Base-by-base conservation (phyloP, 192 early-diverging fungal genomes). In the Coemansia sp. region DNA sequence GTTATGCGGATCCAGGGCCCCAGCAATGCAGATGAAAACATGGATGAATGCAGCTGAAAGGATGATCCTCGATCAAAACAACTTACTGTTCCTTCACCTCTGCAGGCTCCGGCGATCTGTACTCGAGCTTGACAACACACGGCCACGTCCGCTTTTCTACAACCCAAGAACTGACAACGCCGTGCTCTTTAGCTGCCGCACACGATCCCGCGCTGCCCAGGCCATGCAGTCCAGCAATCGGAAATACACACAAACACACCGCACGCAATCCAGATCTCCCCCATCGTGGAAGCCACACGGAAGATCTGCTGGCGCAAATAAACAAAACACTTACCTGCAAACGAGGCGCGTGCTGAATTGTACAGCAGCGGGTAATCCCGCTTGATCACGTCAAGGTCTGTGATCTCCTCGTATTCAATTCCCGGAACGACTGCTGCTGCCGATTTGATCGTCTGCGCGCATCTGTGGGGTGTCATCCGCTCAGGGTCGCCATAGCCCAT, bases 401-500 rank as follows among this genome's bases (percentile, higher is more conserved):
- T 83, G 64, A 89, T 76, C 27, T 92, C 84, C 19, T 86, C 81
- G 24, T 89, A 70, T 50, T 86, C 83, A 31, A 95, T 78, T 7
- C 74, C 79, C 0, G 78, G 68, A 19, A 84, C 51, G 30, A 66
- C 68, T 50, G 85, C 78, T 65, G 92, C 91, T n/a, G 86, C 82
- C 21, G 85, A 72, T 60, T 84, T 56, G 51, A 95, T 85, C 66
- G 89, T 88, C 57, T 88, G 82, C 4, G 88, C 87, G 60, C 90
- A 88, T 23, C 79, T 84, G 64, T 87, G 83, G 17, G 94, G 94
- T 9, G 92, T 87, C 91, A 94, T 93, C n/a, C 90, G 86, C 71
- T 95, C 93, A 20, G 92, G 89, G 73, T 91, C 92, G 54, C 88
- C 89, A 54, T 88, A 89, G 61, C 92, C 92, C 59, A 95, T 88